phyloP scores from a whole-genome alignment of 179 eudicot genomes.

The Beta macrorhiza region DNA sequence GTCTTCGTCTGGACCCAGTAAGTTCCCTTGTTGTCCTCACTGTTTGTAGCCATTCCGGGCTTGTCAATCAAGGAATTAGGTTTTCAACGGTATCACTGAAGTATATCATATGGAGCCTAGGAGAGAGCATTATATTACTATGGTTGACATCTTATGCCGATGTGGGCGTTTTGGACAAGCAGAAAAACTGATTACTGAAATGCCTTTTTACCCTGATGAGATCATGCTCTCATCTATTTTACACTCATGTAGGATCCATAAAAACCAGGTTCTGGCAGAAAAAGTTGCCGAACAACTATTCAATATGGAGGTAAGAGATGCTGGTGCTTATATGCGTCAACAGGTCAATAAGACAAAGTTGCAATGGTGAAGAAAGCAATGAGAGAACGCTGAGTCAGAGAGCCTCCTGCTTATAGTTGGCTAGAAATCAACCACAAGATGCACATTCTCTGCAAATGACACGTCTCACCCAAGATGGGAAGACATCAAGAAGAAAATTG shows the following conservation, averaged over 20 bases:
- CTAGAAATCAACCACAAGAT: conserved; percentile 62
- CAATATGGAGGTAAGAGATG: conserved; percentile 67
- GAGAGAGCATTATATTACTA: conserved; percentile 69
- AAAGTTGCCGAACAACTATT: conserved; percentile 62
- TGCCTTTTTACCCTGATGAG: conserved; percentile 76
- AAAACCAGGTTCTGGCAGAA: conserved; percentile 63
- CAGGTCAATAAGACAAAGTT: conserved; percentile 68
- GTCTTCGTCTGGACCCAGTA: conserved; percentile 66
- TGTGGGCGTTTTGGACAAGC: conserved; percentile 63
- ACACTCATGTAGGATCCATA: conserved; percentile 77
- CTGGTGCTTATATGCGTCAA: conserved; percentile 63
- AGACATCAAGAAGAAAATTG: conserved; percentile 58
- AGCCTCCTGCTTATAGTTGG: conserved; percentile 81
- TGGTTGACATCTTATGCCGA: conserved; percentile 72
- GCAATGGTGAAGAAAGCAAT: conserved; percentile 67
- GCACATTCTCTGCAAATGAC: conserved; percentile 73
- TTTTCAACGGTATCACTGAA: conserved; percentile 56
- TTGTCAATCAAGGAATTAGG: conserved; percentile 60
- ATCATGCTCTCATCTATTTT: conserved; percentile 76
- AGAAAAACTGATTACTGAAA: conserved; percentile 53
- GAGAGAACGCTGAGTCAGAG: conserved; percentile 66
- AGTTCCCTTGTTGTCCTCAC: conserved; percentile 67
- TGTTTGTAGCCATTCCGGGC: conserved; percentile 85
- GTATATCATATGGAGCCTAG: conserved; percentile 48
- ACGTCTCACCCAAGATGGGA: conserved; percentile 56